Conservation (phyloP, 805 yeast genomes). For the Scheffersomyces ergatensis region DNA sequence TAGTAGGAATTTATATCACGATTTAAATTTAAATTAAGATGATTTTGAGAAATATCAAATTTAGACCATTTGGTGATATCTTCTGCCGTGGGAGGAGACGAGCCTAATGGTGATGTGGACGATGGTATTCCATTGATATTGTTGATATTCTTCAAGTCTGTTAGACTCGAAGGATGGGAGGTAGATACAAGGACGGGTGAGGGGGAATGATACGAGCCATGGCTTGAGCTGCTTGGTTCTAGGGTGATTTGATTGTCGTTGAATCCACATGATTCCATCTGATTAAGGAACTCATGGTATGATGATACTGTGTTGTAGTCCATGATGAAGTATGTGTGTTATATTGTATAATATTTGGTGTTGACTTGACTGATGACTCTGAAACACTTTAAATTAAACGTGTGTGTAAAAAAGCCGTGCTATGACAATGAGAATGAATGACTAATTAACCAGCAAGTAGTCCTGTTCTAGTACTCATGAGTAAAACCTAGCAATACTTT, state of each 20-base stretch:
- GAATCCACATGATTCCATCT: constrained; percentile 17
- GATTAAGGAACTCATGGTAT: constrained; percentile 23
- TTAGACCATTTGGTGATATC: neutral
- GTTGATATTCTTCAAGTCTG: neutral
- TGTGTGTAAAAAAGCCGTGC: no score
- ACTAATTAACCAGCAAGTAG: no score
- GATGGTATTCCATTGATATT: no score
- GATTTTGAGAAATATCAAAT: neutral
- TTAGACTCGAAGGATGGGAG: neutral
- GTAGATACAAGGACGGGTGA: neutral
- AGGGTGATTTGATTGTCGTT: constrained; percentile 11
- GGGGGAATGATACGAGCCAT: neutral
- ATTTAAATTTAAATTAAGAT: constrained; percentile 7
- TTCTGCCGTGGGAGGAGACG: neutral
- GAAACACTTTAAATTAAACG: no score
- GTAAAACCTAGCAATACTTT: no score
- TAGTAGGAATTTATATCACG: constrained; percentile 7
- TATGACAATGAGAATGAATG: no score
- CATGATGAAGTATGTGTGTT: no score
- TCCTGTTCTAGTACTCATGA: no score
- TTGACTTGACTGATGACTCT: no score
- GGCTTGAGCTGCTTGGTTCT: constrained; percentile 1
- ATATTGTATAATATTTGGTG: no score
- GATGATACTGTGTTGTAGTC: constrained; percentile 14
- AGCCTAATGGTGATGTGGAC: no score